Conservation (phyloP, 148 eudicot species). For the Heliamphora exappendiculata region DNA sequence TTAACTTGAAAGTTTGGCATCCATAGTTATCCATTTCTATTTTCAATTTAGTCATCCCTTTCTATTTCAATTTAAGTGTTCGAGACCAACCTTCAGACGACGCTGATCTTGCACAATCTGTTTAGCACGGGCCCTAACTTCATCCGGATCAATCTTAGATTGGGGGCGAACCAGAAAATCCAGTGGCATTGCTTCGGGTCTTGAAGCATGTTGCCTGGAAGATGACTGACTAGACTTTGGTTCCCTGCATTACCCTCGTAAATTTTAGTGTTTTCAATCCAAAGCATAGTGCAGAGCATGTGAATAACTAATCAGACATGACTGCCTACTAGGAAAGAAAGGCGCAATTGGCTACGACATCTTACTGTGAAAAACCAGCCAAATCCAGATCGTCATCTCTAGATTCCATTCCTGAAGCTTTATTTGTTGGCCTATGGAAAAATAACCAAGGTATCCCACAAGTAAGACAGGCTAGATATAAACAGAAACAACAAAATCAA, state of each 20-base stretch:
- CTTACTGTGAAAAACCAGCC: slow-evolving; percentile 65
- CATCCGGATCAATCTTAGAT: slow-evolving; percentile 94
- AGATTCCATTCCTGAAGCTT: slow-evolving; percentile 60
- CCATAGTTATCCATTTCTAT: not conserved
- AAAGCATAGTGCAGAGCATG: not conserved
- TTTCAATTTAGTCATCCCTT: no score
- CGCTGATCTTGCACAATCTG: slow-evolving; percentile 73
- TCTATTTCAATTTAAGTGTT: not conserved
- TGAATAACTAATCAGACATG: not conserved
- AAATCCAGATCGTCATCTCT: slow-evolving; percentile 78
- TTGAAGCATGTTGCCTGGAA: slow-evolving; percentile 59
- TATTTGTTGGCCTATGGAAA: slow-evolving; percentile 52
- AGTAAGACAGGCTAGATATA: not conserved
- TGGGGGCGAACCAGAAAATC: slow-evolving; percentile 90
- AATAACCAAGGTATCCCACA: slow-evolving; percentile 5
- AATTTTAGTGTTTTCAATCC: slow-evolving; percentile 8
- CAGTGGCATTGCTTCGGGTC: slow-evolving; percentile 96
- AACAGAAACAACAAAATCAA: not conserved
- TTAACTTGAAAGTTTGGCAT: not conserved
- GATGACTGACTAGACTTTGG: slow-evolving; percentile 67
- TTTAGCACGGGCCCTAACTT: slow-evolving; percentile 78
- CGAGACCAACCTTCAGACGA: slow-evolving; percentile 55
- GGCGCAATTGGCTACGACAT: not conserved
- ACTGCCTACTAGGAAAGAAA: slow-evolving; percentile 1
- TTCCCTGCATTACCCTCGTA: slow-evolving; percentile 35